Evolutionary conservation across 1,284 basidiomycete genomes (phyloP).

Genomic region (Fomitopsis pinicola): DNA sequence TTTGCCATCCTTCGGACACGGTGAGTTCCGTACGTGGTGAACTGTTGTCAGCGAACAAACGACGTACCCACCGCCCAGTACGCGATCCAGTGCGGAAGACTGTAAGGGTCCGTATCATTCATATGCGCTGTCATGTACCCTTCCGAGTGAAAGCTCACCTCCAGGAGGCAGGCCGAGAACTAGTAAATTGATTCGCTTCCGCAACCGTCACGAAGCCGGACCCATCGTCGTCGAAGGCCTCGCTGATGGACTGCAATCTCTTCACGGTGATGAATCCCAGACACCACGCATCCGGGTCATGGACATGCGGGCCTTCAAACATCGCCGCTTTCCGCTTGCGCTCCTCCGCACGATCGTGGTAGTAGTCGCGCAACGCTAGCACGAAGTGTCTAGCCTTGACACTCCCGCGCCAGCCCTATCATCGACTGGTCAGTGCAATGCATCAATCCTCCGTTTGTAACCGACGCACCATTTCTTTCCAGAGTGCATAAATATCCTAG

Average conservation of each 20-base stretch:
- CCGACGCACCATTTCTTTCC: constrained; percentile 27
- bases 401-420: constrained; percentile 30
- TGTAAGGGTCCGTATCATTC: constrained; percentile 12
- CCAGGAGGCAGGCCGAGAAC: constrained; percentile 18
- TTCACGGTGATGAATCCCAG: constrained; percentile 36
- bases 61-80: constrained; percentile 40
- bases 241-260: constrained; percentile 38
- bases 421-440: neutral
- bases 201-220: constrained; percentile 44
- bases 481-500: constrained; percentile 18
- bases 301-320: constrained; percentile 1
- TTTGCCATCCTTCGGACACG: constrained; percentile 6
- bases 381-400: constrained; percentile 33
- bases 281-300: constrained; percentile 33
- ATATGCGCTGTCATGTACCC: neutral
- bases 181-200: constrained; percentile 43
- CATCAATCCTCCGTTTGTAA: neutral
- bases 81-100: constrained; percentile 41
- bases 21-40: neutral
- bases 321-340: neutral
- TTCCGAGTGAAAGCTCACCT: constrained; percentile 23
- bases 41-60: neutral
- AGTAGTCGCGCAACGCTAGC: constrained; percentile 32
- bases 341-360: constrained; percentile 20
- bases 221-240: constrained; percentile 47